A percentile compares a stretch with the other conserved stretches of the same genome.
Conservation (phyloP, 495 filamentous ascomycete genomes). For the Neurospora hispaniola region DNA sequence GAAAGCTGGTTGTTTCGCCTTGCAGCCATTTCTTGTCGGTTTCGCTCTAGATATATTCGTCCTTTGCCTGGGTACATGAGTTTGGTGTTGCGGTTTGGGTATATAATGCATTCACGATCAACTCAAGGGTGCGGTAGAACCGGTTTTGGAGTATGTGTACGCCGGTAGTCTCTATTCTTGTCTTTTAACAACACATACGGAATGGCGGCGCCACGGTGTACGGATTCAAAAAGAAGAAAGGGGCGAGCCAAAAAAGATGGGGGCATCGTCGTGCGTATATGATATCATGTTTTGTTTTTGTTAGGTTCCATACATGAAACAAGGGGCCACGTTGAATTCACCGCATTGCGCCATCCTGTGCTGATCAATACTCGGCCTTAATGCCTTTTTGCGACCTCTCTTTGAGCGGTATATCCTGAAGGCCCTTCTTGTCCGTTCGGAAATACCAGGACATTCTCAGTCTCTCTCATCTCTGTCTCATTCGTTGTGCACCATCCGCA, state of each 20-base stretch:
- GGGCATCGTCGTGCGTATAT: neutral
- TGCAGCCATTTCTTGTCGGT: neutral
- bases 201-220: neutral
- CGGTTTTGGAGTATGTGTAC: neutral
- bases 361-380: neutral
- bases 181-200: neutral
- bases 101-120: conserved; percentile 11
- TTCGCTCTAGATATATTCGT: neutral
- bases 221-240: conserved; percentile 1
- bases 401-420: neutral
- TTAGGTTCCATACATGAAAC: neutral
- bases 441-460: too few species aligned
- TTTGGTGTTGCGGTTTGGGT: neutral
- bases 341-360: neutral
- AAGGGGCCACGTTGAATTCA: neutral
- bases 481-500: too few species aligned
- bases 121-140: conserved; percentile 7
- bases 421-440: too few species aligned
- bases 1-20: neutral
- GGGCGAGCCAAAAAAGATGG: neutral
- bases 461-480: too few species aligned
- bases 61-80: neutral
- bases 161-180: neutral
- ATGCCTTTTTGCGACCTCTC: neutral
- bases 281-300: neutral